Base-by-base conservation (phyloP, 164 flowering plant genomes). In the Malania oleifera region DNA sequence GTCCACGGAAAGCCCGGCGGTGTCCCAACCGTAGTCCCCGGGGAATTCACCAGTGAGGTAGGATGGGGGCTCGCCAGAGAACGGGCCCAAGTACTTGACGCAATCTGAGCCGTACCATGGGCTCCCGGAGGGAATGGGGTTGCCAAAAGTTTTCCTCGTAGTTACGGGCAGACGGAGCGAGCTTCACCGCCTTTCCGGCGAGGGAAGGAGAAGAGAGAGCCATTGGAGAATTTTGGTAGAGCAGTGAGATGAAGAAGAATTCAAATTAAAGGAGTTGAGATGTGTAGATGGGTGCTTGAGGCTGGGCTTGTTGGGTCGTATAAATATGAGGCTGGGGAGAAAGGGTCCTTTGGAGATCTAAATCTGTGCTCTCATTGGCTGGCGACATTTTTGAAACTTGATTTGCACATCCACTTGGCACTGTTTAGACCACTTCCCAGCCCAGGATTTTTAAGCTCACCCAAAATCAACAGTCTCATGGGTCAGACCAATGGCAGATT, bases 11-110 rank as follows among this genome's bases (percentile, higher is more conserved):
- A 75, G 74, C 1, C 82, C 80, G 9, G 82, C 78, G 15, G 80
- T 78, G 80, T 78, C 80, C 82, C 80, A 78, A n/a, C 80, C 80
- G 22, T 73, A 75, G 71, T 73, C 83, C 27, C 83, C 83, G 0
- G 83, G 83, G 77, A 76, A 79, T 40, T 76, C 76, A 44, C 83
- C 80, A 1, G 76, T 79, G 24, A 78, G 72, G 69, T 78, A 75
- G 20, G 75, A 67, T 20, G 82, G 82, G 22, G 82, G 43, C 51
- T 75, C 77, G 1, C 77, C 79, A 15, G 82, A 78, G 60, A 75
- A 58, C 24, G 79, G 82, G 54, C 82, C 79, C 57, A 78, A 66
- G 75, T 78, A 75, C 74, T 67, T 66, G 52, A 73, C 77, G 0
- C 77, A 59, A 68, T 75, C 75, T 0, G 76, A 73, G 12, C 77